Evolutionary conservation across 768 basidiomycete species (phyloP).

Genomic region (Rossbeevera mucosa): DNA sequence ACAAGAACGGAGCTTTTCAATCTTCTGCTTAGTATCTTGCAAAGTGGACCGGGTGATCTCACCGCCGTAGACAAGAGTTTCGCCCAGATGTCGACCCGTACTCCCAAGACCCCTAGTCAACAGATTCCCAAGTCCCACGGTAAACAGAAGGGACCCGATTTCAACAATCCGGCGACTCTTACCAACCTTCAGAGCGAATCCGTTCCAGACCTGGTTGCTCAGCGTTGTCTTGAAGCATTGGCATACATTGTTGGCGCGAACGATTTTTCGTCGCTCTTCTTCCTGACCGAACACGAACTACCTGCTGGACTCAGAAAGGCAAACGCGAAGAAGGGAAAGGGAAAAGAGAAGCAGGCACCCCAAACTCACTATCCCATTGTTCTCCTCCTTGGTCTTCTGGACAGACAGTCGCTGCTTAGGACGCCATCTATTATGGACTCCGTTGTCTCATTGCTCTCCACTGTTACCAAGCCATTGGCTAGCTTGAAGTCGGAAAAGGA

Average conservation of each 20-base stretch:
- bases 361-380: slow-evolving; percentile 91
- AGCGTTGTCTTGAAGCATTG: slow-evolving; percentile 90
- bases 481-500: slow-evolving; percentile 53
- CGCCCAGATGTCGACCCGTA: slow-evolving; percentile 80
- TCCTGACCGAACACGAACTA: slow-evolving; percentile 93
- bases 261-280: slow-evolving; percentile 82
- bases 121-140: slow-evolving; percentile 46
- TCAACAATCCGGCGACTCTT: slow-evolving; percentile 44
- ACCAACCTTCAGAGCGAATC: slow-evolving; percentile 64
- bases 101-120: slow-evolving; percentile 45
- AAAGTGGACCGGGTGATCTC: slow-evolving; percentile 92
- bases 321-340: slow-evolving; percentile 84
- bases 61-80: slow-evolving; percentile 91
- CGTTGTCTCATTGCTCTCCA: slow-evolving; percentile 81
- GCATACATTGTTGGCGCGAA: slow-evolving; percentile 84
- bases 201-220: slow-evolving; percentile 88
- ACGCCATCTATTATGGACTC: slow-evolving; percentile 92
- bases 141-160: slow-evolving; percentile 67
- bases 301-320: slow-evolving; percentile 69
- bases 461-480: slow-evolving; percentile 79
- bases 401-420: slow-evolving; percentile 78
- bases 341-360: slow-evolving; percentile 80
- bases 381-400: slow-evolving; percentile 80
- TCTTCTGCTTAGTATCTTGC: slow-evolving; percentile 86
- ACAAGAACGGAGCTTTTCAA: slow-evolving; percentile 93